Evolutionary conservation across 805 yeast genomes (phyloP).

Genomic region (Barnettozyma pratensis): DNA sequence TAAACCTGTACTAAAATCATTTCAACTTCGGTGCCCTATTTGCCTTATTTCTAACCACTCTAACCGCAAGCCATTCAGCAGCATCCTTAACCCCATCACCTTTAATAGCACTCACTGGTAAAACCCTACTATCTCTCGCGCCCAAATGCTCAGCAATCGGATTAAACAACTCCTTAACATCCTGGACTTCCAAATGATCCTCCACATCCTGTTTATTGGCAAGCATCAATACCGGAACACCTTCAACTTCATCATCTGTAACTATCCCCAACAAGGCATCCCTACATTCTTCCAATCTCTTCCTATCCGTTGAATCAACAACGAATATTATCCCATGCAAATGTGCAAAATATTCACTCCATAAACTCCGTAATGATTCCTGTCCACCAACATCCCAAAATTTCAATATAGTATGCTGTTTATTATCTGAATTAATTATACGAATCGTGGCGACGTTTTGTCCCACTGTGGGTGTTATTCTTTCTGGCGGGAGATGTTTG

Average conservation of each 20-base stretch:
- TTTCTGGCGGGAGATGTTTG: conserved; percentile 43
- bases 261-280: conserved; percentile 53
- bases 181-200: conserved; percentile 66
- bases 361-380: conserved; percentile 71
- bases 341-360: conserved; percentile 80
- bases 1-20: background rate
- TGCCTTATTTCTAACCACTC: conserved; percentile 47
- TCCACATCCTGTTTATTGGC: conserved; percentile 91
- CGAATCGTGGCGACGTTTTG: conserved; percentile 61
- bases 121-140: conserved; percentile 86
- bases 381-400: conserved; percentile 99
- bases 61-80: conserved; percentile 78
- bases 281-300: conserved; percentile 77
- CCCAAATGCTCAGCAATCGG: conserved; percentile 75
- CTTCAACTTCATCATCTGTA: conserved; percentile 56
- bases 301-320: conserved; percentile 86
- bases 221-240: conserved; percentile 88
- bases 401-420: conserved; percentile 40
- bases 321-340: conserved; percentile 92
- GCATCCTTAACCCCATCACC: conserved; percentile 81
- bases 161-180: conserved; percentile 79
- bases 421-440: conserved; percentile 11
- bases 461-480: conserved; percentile 91
- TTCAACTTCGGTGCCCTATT: conserved; percentile 32
- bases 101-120: conserved; percentile 82